A percentile compares a stretch with the other conserved stretches of the same genome.
Conservation (phyloP, 2,329 filamentous ascomycete species). For the Pseudogymnoascus sp. region DNA sequence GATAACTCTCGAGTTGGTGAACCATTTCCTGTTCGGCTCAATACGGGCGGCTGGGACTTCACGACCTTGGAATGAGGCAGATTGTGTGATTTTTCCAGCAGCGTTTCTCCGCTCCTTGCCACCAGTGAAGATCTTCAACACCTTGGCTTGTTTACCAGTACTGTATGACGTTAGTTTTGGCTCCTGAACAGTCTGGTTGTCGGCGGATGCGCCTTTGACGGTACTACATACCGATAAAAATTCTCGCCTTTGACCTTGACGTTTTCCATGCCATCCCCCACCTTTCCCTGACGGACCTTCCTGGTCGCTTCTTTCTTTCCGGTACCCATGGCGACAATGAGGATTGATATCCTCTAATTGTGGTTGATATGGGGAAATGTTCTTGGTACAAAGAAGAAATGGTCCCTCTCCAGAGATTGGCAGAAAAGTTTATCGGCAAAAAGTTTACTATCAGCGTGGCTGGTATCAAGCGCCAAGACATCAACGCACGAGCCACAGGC, state of each 20-base stretch:
- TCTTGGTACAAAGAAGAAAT: constrained; percentile 4
- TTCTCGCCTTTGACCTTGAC: constrained; percentile 95
- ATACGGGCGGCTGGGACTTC: constrained; percentile 77
- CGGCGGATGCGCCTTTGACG: not conserved
- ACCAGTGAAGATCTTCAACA: constrained; percentile 83
- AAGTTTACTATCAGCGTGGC: constrained; percentile 8
- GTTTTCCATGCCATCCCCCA: constrained; percentile 79
- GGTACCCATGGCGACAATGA: constrained; percentile 59
- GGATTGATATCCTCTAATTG: not conserved
- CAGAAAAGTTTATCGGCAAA: constrained; percentile 9
- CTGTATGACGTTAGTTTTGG: constrained; percentile 24
- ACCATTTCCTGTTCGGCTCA: constrained; percentile 97
- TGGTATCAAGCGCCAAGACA: constrained; percentile 6
- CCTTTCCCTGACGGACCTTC: constrained; percentile 77
- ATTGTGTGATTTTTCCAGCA: constrained; percentile 73
- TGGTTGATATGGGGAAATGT: constrained; percentile 3
- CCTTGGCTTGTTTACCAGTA: constrained; percentile 78
- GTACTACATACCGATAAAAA: constrained; percentile 67
- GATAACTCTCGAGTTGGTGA: constrained; percentile 84
- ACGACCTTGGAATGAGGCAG: constrained; percentile 73
- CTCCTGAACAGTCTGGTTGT: not conserved
- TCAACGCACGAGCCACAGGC: constrained; percentile 7
- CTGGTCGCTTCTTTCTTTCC: constrained; percentile 85
- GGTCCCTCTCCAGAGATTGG: constrained; percentile 15
- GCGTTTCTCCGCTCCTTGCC: constrained; percentile 76